Evolutionary conservation across 345 rosid genomes (phyloP), one percentile per base, ranked within the genome.

Genomic region (Chamaenerion angustifolium): DNA sequence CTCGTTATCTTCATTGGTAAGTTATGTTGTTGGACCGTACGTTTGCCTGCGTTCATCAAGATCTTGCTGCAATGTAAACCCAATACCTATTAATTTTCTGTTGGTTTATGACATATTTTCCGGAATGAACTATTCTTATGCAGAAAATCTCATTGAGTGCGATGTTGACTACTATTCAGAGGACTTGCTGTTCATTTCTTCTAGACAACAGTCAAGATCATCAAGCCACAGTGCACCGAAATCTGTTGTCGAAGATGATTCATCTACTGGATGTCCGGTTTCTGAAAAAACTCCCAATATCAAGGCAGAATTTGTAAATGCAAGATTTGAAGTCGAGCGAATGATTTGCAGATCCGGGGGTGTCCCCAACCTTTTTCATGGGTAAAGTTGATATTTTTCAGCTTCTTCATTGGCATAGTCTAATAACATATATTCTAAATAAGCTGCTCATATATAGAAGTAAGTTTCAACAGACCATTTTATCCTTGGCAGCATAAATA

Each of bases 131-230:
- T 31, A 12, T 56, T 45, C 46, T 52, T 51, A 41, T 52, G 68
- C 76, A 76, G 90, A 75, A 56, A 64, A 72, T 79, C 77, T 76
- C 45, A 66, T 68, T 12, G 61, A 59, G 56, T 63, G 56, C 46
- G 90, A 76, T 64, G 56, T 71, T 46, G 25, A 55, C 56, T 63
- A 57, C 60, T 46, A 48, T 58, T 54, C 56, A 0, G 72, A 68
- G 43, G 73, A 59, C 57, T 63, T 53, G 41, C 63, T 42, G 13
- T 42, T 27, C 51, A 9, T 46, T 56, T 50, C 62, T 57, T 51
- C 55, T 16, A 64, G 43, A 54, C 60, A 44, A 18, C 51, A 57
- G 48, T 63, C 69, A 40, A 67, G 66, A 60, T 63, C 63, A 63
- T 60, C 74, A 23, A 48, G 55, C 40, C 55, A 54, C 37, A 48